Evolutionary conservation across 768 basidiomycete species (phyloP).

Genomic region (Cystofilobasidium ferigula): DNA sequence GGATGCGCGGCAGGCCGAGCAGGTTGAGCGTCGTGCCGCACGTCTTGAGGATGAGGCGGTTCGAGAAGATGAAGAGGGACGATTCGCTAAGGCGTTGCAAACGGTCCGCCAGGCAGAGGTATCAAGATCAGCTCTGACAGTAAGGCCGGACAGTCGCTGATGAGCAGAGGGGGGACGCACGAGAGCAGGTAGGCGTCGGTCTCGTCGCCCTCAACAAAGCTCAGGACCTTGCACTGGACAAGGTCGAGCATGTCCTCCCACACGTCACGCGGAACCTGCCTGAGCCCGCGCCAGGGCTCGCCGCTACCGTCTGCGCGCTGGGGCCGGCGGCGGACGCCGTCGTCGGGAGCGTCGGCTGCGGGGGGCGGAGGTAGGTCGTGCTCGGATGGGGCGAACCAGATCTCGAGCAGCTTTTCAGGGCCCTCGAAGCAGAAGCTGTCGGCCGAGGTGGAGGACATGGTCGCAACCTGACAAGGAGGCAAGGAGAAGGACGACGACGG

Average conservation of each 20-base stretch:
- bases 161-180: constrained; percentile 43
- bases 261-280: constrained; percentile 57
- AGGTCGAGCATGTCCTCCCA: constrained; percentile 98
- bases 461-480: no score
- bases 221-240: constrained; percentile 92
- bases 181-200: constrained; percentile 92
- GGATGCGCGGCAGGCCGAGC: constrained; percentile 83
- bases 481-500: no score
- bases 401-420: constrained; percentile 55
- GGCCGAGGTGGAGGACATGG: not conserved
- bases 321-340: constrained; percentile 7
- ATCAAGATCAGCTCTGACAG: not conserved
- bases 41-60: constrained; percentile 94
- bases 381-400: constrained; percentile 85
- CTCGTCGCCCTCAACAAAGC: constrained; percentile 73
- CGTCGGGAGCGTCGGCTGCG: not conserved
- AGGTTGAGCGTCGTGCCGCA: constrained; percentile 98
- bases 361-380: constrained; percentile 45
- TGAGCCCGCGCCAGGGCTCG: constrained; percentile 55
- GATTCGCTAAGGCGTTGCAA: constrained; percentile 67
- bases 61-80: constrained; percentile 84
- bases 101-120: not conserved
- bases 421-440: constrained; percentile 16
- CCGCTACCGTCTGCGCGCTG: constrained; percentile 19
- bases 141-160: not conserved